Base-by-base conservation (phyloP, 805 yeast genomes). In the Vanderwaltozyma verrucispora region DNA sequence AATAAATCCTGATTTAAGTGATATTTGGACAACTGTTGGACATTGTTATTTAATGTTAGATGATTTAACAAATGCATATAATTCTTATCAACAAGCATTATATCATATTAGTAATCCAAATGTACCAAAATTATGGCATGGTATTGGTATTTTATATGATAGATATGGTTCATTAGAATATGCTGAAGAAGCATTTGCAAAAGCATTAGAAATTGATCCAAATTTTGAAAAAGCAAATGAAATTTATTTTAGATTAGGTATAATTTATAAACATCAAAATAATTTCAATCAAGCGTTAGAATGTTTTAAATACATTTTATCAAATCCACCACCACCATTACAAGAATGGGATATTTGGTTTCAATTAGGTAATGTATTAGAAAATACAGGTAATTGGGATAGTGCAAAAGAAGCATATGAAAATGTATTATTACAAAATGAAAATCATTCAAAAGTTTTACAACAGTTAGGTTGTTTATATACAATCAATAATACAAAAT, bases 261-360 rank as follows among this genome's bases (percentile, higher is more conserved):
- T 89, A 58, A 89, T 89, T 35, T 89, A 92, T 67, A 92, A 92
- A 64, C 94, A 88, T 61, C 97, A 89, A 63, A 80, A 80, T 30
- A 87, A 88, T 60, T 72, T 83, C 55, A 74, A 76, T 37, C 83
- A 80, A 53, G 94, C 96, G 1, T 68, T 92, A 41, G 96, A 89
- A 59, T 92, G 97, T 59, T 92, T 89, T 70, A 80, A 85, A 55
- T 92, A 89, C 59, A 92, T 89, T 44, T 64, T 89, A 47, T 69
- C 78, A 40, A 81, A 80, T 60, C 97, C 98, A 0, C 98, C 98
- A 1, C 80, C 86, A 37, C 98, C 98, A 1, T 68, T 89, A 45
- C 88, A 96, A 32, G 95, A 86, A 58, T 86, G 94, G 34, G 98
- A 89, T 58, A 94, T 89, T 38, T 89, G 97, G 97, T 89, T 92